phyloP scores from a whole-genome alignment of 257 asterid species.

The Solanum neorickii region DNA sequence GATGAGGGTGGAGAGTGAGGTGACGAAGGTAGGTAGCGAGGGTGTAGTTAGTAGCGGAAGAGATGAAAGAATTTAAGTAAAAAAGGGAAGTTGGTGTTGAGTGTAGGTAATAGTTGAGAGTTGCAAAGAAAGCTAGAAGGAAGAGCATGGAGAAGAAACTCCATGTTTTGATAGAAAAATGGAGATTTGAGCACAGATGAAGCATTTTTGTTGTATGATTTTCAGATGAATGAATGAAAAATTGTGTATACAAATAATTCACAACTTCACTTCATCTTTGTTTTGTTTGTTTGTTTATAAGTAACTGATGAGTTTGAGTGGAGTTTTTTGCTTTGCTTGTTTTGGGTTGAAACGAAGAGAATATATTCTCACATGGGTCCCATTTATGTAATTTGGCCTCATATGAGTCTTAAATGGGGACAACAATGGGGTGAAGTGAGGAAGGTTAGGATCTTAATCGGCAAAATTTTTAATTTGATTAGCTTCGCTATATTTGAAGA shows the following conservation, averaged over 20 bases:
- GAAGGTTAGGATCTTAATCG: neutral
- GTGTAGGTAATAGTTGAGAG: conserved; percentile 20
- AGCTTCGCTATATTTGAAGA: too few relatives aligned
- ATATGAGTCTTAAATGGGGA: neutral
- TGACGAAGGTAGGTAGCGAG: conserved; percentile 70
- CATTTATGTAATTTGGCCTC: neutral
- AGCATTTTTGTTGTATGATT: neutral
- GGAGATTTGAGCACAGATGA: neutral
- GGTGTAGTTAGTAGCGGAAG: conserved; percentile 63
- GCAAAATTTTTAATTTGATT: too few relatives aligned
- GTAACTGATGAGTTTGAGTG: neutral
- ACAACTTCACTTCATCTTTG: neutral
- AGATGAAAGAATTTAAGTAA: conserved; percentile 37
- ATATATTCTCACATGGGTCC: neutral
- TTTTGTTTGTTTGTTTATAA: too few relatives aligned
- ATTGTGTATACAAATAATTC: neutral
- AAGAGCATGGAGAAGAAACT: conserved; percentile 32
- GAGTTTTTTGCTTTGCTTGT: neutral
- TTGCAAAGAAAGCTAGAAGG: conserved; percentile 28
- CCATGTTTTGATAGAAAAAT: conserved; percentile 18
- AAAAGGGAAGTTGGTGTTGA: neutral
- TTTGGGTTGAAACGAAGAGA: neutral
- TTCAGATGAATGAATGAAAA: too few relatives aligned
- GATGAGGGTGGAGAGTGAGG: conserved; percentile 90
- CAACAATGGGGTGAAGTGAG: neutral